phyloP scores from a whole-genome alignment of 352 stramenopile genomes.

The Phytopythium litorale region DNA sequence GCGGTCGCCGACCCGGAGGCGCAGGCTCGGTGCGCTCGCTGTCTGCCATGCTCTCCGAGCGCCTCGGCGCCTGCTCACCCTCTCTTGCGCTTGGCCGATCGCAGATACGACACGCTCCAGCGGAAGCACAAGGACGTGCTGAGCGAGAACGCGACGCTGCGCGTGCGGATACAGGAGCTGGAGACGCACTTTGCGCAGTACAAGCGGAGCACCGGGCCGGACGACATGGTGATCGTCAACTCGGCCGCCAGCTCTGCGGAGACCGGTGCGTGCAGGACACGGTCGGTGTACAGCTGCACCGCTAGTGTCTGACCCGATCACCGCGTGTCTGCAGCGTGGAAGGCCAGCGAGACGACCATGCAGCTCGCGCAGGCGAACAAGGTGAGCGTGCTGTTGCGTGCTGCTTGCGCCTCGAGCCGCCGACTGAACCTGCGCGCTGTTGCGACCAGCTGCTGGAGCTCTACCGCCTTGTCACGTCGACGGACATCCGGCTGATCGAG shows the following conservation, averaged over 20 bases:
- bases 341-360: constrained; percentile 38
- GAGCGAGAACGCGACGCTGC: constrained; percentile 33
- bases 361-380: constrained; percentile 73
- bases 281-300: not conserved
- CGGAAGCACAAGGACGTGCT: constrained; percentile 21
- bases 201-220: constrained; percentile 34
- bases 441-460: constrained; percentile 59
- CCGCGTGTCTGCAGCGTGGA: constrained; percentile 14
- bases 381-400: constrained; percentile 17
- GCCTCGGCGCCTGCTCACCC: not conserved
- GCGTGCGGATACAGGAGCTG: constrained; percentile 45
- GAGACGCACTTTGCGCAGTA: constrained; percentile 49
- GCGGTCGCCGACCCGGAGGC: not conserved
- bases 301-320: not conserved
- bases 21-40: not conserved
- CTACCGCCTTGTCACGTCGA: constrained; percentile 75
- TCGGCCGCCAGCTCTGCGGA: constrained; percentile 20
- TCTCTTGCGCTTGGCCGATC: not conserved
- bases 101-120: constrained; percentile 30
- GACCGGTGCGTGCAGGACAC: constrained; percentile 13
- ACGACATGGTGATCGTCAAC: constrained; percentile 35
- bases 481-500: constrained; percentile 73
- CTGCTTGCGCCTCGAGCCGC: not conserved
- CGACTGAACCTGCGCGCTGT: constrained; percentile 2
- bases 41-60: too few species aligned